Evolutionary conservation across 106 monocot species (phyloP), one percentile per base, ranked within the genome.

Genomic region (Posidonia australis): DNA sequence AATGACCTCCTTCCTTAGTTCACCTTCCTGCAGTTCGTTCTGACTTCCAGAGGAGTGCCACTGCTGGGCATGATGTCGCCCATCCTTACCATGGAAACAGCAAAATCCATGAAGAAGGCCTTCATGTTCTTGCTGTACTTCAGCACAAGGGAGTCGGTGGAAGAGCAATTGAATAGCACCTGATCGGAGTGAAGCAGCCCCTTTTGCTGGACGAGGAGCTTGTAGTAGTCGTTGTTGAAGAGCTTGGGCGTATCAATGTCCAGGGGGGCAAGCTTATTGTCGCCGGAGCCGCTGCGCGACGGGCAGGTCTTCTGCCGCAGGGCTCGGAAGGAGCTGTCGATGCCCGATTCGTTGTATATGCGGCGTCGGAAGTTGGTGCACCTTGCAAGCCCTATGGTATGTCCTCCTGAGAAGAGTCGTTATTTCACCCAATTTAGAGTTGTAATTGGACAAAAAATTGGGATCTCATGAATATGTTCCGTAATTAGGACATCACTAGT

Each of bases 111-210:
- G n/a, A 30, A 61, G 49, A 62, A 70, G 20, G 60, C 78, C 1
- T 60, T 76, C 31, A 30, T 26, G 47, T 76, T 24, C 12, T 55
- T 13, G 4, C 66, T 48, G 60, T 79, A 82, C 30, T 53, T 49
- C 14, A 46, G 31, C 19, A 86, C 65, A 10, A 84, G 60, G 10
- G 28, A 25, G 19, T 80, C 92, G 10, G 48, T 47, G 0, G 55
- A 65, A 26, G 75, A 58, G 7, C 73, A 80, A 14, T 71, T 75
- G 55, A 78, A 88, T 25, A 92, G 71, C 81, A 72, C 62, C 69
- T 85, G 84, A 64, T 85, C 91, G 9, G 91, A 91, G 58, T 86
- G 86, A 44, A 91, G 86, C 20, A 91, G 79, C 13, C 86, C 86
- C 52, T 77, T 78, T 16, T 56, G 46, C 59, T 21, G 60, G 46